Evolutionary conservation across 306 rosid species (phyloP).

Genomic region (Rubus idaeus): DNA sequence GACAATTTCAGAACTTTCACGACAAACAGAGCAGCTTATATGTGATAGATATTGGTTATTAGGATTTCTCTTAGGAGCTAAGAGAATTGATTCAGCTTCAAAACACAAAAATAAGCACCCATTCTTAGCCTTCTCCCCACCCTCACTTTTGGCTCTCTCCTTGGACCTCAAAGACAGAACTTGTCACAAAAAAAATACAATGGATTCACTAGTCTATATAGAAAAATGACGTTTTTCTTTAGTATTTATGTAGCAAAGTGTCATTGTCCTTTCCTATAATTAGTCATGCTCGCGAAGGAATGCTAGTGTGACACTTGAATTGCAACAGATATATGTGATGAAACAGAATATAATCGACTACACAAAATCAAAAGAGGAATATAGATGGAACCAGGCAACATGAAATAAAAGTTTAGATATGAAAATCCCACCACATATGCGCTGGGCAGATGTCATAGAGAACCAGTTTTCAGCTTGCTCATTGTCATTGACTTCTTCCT

Average conservation of each 20-base stretch:
- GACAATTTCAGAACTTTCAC: neutral
- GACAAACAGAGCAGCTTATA: neutral
- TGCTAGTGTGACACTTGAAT: neutral
- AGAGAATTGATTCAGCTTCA: neutral
- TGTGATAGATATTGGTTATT: neutral
- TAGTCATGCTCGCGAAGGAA: neutral
- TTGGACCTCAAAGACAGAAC: neutral
- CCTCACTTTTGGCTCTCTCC: neutral
- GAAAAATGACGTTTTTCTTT: neutral
- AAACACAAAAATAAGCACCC: neutral
- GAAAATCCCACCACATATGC: constrained; percentile 82
- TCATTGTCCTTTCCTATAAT: neutral
- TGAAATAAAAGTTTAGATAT: constrained; percentile 19
- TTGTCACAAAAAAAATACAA: neutral
- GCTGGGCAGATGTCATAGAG: constrained; percentile 95
- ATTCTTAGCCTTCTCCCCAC: neutral
- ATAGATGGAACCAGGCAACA: constrained; percentile 23
- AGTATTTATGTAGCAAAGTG: neutral
- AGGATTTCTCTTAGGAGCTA: neutral
- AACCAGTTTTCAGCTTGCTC: constrained; percentile 99
- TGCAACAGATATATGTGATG: constrained; percentile 8
- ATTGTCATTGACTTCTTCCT: constrained; percentile 97
- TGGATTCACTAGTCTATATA: neutral
- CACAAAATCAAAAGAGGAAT: neutral
- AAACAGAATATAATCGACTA: neutral